Conservation (phyloP, 805 yeast species). For the Metschnikowia vanudenii region DNA sequence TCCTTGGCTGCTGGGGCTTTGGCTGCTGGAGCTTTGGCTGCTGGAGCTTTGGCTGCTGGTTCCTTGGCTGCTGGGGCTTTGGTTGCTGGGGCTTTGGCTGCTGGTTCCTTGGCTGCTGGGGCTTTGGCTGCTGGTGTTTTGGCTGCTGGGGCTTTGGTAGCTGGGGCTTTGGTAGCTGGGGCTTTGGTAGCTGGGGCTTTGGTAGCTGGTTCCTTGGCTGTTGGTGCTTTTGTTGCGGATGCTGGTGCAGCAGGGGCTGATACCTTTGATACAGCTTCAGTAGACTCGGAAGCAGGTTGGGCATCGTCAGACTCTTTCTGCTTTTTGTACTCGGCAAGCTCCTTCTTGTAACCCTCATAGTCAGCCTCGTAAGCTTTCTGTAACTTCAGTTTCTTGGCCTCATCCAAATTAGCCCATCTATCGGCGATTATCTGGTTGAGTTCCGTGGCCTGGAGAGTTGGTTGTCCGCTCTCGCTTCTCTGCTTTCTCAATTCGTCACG, state of each 20-base stretch:
- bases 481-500: constrained; percentile 72
- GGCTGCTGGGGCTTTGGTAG: no score
- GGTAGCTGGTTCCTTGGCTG: no score
- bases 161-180: no score
- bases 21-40: no score
- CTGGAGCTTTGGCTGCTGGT: no score
- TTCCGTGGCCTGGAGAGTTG: constrained; percentile 70
- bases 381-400: constrained; percentile 69
- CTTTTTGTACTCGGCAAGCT: constrained; percentile 35
- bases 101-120: no score
- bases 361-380: constrained; percentile 55
- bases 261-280: neutral
- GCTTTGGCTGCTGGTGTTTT: no score
- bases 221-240: neutral
- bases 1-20: no score
- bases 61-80: no score
- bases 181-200: no score
- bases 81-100: no score
- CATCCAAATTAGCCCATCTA: constrained; percentile 72
- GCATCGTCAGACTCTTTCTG: constrained; percentile 21
- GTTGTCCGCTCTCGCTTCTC: constrained; percentile 53
- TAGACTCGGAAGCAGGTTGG: neutral
- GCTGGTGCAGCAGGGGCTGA: neutral
- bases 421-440: constrained; percentile 75
- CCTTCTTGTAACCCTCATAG: constrained; percentile 35